Evolutionary conservation across 2,329 filamentous ascomycete genomes (phyloP).

Genomic region (Aspergillus costaricaensis): DNA sequence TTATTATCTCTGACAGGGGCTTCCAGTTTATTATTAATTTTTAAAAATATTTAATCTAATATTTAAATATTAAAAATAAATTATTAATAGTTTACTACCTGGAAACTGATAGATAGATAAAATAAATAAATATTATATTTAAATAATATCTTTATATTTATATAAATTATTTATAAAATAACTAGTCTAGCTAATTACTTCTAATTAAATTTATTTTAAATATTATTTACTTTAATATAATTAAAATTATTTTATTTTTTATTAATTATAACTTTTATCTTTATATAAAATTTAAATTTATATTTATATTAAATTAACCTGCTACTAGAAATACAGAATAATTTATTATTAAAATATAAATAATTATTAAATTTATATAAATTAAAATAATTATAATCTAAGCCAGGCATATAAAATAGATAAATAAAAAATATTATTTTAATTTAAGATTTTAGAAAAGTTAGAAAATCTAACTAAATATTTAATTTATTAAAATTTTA

Average conservation of each 20-base stretch:
- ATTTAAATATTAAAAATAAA: conserved; percentile 1
- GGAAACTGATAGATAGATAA: neutral
- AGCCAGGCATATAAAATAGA: neutral
- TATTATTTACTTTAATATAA: too few relatives aligned
- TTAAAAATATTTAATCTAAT: neutral
- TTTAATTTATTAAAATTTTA: too few relatives aligned
- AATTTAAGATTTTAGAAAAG: neutral
- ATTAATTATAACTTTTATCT: neutral
- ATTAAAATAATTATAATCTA: neutral
- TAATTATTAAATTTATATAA: neutral
- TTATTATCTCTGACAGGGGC: neutral
- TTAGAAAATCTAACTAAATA: too few relatives aligned
- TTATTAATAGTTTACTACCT: neutral
- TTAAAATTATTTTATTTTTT: neutral
- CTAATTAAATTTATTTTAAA: neutral
- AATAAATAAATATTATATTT: neutral
- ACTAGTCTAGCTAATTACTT: neutral
- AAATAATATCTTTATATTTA: neutral
- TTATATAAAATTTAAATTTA: neutral
- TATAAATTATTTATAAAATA: neutral
- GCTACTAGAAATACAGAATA: neutral
- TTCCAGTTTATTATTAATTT: neutral
- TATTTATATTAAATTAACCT: neutral
- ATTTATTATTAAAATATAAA: neutral
- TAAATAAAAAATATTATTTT: neutral